These are phyloP conservation scores for Colletotrichum melonis DNA, from an alignment of 2,329 filamentous ascomycete species.

Conservation along the genomic window DNA sequence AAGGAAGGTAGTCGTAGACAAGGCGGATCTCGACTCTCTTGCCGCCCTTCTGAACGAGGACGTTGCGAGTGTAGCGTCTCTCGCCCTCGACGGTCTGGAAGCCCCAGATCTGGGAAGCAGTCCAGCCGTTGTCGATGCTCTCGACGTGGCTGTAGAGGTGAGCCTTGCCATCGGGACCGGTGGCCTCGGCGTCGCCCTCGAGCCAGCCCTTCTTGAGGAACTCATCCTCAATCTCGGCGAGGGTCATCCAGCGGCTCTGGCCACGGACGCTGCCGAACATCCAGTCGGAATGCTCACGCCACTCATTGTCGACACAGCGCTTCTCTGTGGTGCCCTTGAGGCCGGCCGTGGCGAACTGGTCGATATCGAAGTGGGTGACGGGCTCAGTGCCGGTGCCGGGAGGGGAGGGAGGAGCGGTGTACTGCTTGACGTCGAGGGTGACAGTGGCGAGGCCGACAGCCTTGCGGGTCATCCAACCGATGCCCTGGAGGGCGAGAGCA, in stretches of 20 bases:
- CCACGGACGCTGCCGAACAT: slow-evolving; percentile 81
- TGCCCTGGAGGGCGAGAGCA: slow-evolving; percentile 77
- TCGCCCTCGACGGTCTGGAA: slow-evolving; percentile 66
- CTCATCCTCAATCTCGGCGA: slow-evolving; percentile 64
- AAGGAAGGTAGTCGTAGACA: slow-evolving; percentile 64
- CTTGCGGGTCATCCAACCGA: slow-evolving; percentile 79
- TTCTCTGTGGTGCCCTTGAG: slow-evolving; percentile 72
- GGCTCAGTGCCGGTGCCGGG: slow-evolving; percentile 52
- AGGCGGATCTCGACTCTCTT: slow-evolving; percentile 63
- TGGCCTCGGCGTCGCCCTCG: slow-evolving; percentile 62
- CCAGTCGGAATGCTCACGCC: slow-evolving; percentile 78
- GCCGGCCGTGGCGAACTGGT: slow-evolving; percentile 77
- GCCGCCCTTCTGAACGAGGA: slow-evolving; percentile 62
- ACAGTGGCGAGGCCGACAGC: slow-evolving; percentile 76
- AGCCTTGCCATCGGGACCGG: slow-evolving; percentile 67
- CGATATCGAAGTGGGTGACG: slow-evolving; percentile 75
- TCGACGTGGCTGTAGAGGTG: slow-evolving; percentile 74
- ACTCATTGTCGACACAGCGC: slow-evolving; percentile 62
- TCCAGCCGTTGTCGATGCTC: slow-evolving; percentile 65
- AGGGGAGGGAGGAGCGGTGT: slow-evolving; percentile 54
- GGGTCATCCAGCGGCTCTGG: slow-evolving; percentile 61
- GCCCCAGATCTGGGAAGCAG: slow-evolving; percentile 69
- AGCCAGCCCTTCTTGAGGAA: slow-evolving; percentile 70
- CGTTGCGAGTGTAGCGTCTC: slow-evolving; percentile 64
- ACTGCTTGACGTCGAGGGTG: slow-evolving; percentile 71